These are phyloP conservation scores for Tanacetum coccineum DNA, from an alignment of 129 eudicot species.

Conservation along the genomic window DNA sequence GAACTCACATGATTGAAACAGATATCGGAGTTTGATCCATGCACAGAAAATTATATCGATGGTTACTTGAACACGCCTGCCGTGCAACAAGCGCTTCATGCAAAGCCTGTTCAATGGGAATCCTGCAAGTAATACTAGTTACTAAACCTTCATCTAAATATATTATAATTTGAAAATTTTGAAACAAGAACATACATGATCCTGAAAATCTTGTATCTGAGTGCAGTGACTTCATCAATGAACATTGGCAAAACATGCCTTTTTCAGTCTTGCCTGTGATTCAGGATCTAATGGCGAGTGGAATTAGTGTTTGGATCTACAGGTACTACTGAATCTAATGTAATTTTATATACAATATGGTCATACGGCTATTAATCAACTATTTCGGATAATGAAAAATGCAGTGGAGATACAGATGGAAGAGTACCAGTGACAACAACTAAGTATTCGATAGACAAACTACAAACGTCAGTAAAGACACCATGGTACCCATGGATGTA, in stretches of 20 bases:
- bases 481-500: constrained; percentile 54
- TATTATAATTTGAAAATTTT: neutral
- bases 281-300: constrained; percentile 49
- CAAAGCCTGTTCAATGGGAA: constrained; percentile 45
- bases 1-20: constrained; percentile 22
- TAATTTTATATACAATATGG: neutral
- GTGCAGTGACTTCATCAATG: constrained; percentile 14
- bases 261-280: constrained; percentile 54
- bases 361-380: neutral
- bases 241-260: constrained; percentile 38
- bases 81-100: constrained; percentile 68
- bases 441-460: constrained; percentile 37
- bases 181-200: neutral
- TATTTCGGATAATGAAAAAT: neutral
- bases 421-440: constrained; percentile 50
- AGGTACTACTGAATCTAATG: constrained; percentile 34
- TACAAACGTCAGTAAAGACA: constrained; percentile 39
- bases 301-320: constrained; percentile 57
- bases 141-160: constrained; percentile 5
- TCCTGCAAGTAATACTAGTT: constrained; percentile 48
- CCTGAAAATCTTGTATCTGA: neutral
- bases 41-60: constrained; percentile 42
- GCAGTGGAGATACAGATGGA: constrained; percentile 62
- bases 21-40: constrained; percentile 62
- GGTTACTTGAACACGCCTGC: constrained; percentile 51